Evolutionary conservation across 495 filamentous ascomycete genomes (phyloP), one percentile per base, ranked within the genome.

Genomic region (Margaritispora aquatica): DNA sequence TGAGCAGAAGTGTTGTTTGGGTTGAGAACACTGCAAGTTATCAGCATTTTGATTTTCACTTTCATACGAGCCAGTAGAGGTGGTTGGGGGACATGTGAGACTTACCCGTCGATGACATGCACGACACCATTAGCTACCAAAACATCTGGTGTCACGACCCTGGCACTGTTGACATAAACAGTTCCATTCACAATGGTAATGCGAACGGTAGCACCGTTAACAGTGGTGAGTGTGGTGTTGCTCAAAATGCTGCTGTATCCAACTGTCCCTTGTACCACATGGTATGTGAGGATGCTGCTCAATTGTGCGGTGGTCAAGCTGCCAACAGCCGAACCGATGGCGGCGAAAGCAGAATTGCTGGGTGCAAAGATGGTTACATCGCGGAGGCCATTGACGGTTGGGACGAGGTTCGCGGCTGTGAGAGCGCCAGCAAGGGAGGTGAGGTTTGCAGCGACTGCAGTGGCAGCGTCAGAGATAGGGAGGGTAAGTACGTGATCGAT

Each of bases 361-460:
- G 76, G 68, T 79, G 75, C 84, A 62, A 90, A 88, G 51, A 88
- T 76, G 34, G 87, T 90, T 29, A 88, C 36, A 60, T 85, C 77
- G 19, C 59, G 51, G 0, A 70, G 60, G 1, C 24, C 34, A 59
- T 80, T 70, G 54, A 89, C 64, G 2, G 69, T 62, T n/a, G 69
- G 49, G 23, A 73, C 71, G 1, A 87, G 65, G n/a, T 74, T 68
- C 10, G 79, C 72, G 2, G 61, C 60, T 22, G 63, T 73, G 8
- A 87, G 61, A 17, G 86, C 84, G 13, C 81, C 83, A 21, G 70
- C 71, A 10, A 80, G 66, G 8, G 80, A 74, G 8, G 83, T 87
- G 3, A 88, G 75, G 51, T 82, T 80, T 2, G 71, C 71, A n/a
- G 72, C 73, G 0, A 66, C 38, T 2, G 83, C 74, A 10, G 82